phyloP scores from a whole-genome alignment of 139 green algal genomes.

The Trebouxia sp. region DNA sequence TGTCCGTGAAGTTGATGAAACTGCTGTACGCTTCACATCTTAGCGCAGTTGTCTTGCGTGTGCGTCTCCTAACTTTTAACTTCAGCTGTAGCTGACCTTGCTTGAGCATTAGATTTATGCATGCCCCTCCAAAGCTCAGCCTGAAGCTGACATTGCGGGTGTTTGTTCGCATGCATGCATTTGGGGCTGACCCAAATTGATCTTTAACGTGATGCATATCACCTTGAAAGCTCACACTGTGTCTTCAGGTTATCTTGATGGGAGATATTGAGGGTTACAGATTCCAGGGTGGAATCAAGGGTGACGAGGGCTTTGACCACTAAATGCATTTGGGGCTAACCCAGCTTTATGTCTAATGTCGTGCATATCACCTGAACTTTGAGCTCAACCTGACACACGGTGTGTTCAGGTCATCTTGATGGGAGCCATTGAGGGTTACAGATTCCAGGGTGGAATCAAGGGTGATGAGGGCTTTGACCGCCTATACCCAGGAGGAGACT shows the following conservation, averaged over 20 bases:
- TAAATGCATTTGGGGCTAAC: neutral
- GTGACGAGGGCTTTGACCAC: conserved; percentile 74
- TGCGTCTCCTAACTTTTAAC: too few relatives aligned
- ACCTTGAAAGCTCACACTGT: too few relatives aligned
- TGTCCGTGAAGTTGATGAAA: too few relatives aligned
- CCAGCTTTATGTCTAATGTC: neutral
- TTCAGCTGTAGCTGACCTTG: too few relatives aligned
- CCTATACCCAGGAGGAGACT: conserved; percentile 61
- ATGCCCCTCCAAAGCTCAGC: too few relatives aligned
- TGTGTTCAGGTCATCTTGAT: conserved; percentile 77
- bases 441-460: conserved; percentile 72
- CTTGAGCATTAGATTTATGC: too few relatives aligned
- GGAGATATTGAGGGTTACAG: conserved; percentile 85
- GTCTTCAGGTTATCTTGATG: conserved; percentile 89
- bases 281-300: conserved; percentile 71
- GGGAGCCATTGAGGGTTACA: conserved; percentile 85
- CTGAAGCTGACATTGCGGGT: too few relatives aligned
- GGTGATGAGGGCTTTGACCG: conserved; percentile 76
- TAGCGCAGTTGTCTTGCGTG: too few relatives aligned
- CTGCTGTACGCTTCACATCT: too few relatives aligned
- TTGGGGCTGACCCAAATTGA: too few relatives aligned
- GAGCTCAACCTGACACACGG: neutral
- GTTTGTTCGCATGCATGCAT: too few relatives aligned
- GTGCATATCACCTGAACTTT: neutral
- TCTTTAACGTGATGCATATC: too few relatives aligned